Conservation (phyloP, 2,329 filamentous ascomycete genomes). For the Colletotrichum acutatum region DNA sequence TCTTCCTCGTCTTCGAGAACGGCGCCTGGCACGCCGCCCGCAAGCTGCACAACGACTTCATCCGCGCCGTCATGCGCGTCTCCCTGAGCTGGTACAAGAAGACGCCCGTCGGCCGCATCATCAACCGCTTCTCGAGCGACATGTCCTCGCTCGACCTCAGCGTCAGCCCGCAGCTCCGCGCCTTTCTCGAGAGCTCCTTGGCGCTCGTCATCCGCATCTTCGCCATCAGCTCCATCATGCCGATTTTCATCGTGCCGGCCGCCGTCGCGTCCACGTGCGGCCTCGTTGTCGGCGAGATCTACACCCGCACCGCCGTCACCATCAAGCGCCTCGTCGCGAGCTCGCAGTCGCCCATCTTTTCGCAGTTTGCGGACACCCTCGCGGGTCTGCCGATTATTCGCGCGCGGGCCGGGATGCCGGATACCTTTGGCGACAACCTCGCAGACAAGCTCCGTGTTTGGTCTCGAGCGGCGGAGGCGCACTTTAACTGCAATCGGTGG, state of each 20-base stretch:
- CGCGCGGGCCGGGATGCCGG: constrained; percentile 52
- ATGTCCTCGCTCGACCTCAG: constrained; percentile 65
- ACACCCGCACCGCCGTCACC: constrained; percentile 60
- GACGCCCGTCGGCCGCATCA: constrained; percentile 62
- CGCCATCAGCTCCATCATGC: constrained; percentile 62
- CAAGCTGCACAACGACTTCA: constrained; percentile 62
- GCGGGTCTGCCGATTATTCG: constrained; percentile 63
- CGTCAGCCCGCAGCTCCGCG: constrained; percentile 57
- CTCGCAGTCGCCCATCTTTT: constrained; percentile 65
- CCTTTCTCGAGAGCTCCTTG: constrained; percentile 53
- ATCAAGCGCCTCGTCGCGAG: constrained; percentile 58
- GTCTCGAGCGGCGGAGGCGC: constrained; percentile 59
- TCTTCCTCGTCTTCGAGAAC: constrained; percentile 61
- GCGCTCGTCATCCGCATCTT: constrained; percentile 58
- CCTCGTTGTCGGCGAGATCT: constrained; percentile 59
- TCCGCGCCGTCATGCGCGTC: constrained; percentile 62
- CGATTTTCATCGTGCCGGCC: constrained; percentile 60
- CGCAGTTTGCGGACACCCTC: constrained; percentile 65
- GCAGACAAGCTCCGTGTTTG: constrained; percentile 60
- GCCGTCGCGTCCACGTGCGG: constrained; percentile 57
- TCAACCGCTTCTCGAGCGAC: constrained; percentile 67
- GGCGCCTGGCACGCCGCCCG: constrained; percentile 68
- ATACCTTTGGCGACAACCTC: constrained; percentile 59
- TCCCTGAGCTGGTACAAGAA: constrained; percentile 68
- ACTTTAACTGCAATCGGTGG: constrained; percentile 68